Conservation (phyloP, 495 filamentous ascomycete genomes). For the Podospora appendiculata region DNA sequence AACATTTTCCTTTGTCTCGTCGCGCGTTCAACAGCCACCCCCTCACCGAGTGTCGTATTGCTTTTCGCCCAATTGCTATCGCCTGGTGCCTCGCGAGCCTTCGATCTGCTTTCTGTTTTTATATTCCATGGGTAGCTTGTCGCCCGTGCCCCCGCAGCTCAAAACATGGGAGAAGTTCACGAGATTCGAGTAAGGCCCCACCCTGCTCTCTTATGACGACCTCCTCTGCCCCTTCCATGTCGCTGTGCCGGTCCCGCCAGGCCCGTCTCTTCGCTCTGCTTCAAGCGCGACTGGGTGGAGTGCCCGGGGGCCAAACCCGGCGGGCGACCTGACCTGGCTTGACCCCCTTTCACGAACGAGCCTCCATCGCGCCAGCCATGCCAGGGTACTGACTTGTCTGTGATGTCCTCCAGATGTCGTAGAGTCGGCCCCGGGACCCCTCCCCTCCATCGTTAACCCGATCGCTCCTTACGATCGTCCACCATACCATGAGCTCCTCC, state of each 20-base stretch:
- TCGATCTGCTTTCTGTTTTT: neutral
- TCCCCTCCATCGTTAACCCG: slow-evolving; percentile 8
- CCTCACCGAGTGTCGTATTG: neutral
- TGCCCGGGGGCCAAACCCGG: too few relatives aligned
- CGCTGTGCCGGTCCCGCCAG: neutral
- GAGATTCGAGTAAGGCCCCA: slow-evolving; percentile 26
- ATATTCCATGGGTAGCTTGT: slow-evolving; percentile 18
- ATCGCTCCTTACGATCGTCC: neutral
- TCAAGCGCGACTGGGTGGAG: too few relatives aligned
- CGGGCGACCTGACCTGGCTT: too few relatives aligned
- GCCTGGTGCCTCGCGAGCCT: neutral
- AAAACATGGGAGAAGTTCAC: slow-evolving; percentile 28
- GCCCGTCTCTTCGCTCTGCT: neutral
- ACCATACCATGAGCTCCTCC: slow-evolving; percentile 32
- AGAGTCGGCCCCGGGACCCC: slow-evolving; percentile 16
- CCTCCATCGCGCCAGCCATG: neutral
- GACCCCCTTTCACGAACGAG: too few relatives aligned
- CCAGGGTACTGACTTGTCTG: slow-evolving; percentile 1
- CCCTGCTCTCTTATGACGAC: neutral
- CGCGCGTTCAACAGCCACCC: neutral
- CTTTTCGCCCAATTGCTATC: neutral
- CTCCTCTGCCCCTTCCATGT: neutral
- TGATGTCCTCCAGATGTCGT: slow-evolving; percentile 18
- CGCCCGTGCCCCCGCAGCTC: slow-evolving; percentile 17
- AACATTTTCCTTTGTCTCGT: neutral